A percentile compares a stretch with the other conserved stretches of the same genome.
phyloP scores from a whole-genome alignment of 1,284 basidiomycete species.

The Trichosporon ovoides region DNA sequence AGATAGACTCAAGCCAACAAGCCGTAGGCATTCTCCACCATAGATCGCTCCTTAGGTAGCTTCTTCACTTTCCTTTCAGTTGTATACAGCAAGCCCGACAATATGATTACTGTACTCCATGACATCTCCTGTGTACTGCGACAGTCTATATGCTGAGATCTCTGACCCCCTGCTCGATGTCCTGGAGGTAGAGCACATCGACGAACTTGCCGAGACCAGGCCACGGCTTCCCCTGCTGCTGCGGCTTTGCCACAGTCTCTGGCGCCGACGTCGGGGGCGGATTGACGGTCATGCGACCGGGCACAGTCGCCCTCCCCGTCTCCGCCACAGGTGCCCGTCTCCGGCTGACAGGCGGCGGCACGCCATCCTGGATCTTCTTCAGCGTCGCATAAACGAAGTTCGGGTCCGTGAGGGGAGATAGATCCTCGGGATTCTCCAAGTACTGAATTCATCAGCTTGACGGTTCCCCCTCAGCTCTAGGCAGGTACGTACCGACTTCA shows the following conservation, averaged over 20 bases:
- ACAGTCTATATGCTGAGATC: background rate
- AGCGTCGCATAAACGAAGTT: constrained; percentile 78
- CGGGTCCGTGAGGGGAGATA: constrained; percentile 82
- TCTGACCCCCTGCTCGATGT: constrained; percentile 1
- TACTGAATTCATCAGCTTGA: constrained; percentile 52
- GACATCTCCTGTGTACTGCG: background rate
- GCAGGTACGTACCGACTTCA: constrained; percentile 61
- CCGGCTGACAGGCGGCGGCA: background rate
- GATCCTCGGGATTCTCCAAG: constrained; percentile 72
- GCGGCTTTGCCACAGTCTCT: constrained; percentile 51
- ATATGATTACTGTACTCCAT: background rate
- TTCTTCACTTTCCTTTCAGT: too few relatives aligned
- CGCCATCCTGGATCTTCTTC: constrained; percentile 57
- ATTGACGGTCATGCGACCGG: background rate
- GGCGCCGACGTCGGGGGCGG: background rate
- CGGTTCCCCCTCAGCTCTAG: background rate
- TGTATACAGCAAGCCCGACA: background rate
- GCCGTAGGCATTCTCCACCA: background rate
- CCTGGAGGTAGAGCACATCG: constrained; percentile 31
- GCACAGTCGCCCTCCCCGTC: constrained; percentile 42
- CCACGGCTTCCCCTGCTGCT: constrained; percentile 66
- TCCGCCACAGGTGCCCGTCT: background rate
- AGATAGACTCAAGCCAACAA: too few relatives aligned
- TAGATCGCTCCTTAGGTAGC: too few relatives aligned
- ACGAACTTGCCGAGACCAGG: constrained; percentile 58